Base-by-base conservation (phyloP, 2,329 filamentous ascomycete genomes). In the Chalara sp. region DNA sequence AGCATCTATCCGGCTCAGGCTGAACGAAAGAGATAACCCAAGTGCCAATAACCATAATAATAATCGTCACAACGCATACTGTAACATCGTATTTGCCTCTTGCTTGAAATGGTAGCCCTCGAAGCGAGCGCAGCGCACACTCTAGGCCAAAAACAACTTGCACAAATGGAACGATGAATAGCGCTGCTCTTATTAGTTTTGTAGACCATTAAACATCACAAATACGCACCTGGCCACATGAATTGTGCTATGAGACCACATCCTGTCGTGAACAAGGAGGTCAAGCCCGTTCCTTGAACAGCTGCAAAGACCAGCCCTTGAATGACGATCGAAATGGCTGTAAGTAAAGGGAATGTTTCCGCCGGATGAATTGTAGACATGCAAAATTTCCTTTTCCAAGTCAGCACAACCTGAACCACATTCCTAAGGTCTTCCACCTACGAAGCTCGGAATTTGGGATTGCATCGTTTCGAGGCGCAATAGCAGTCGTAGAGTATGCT, bases 81-180 rank as follows among this genome's bases (percentile, higher is more conserved):
- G 72, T 67, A 30, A 82, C 74, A 35, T 75, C 78, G 75, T 81
- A 86, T 63, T 75, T 81, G 31, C 76, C 72, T 51, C 80, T 75
- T 1, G 75, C 70, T 5, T 76, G 73, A 56, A 87, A 86, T 1
- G 81, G 75, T 44, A 72, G 71, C 44, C 67, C 70, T 56, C 70
- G 73, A 30, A 84, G 63, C 8, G 79, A 76, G 57, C 84, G 73
- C 12, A 80, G 59, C 0, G 79, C 71, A 33, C 78, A 74, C 64
- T 88, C 84, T 52, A 84, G 55, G 11, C 79, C 80, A 57, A 87
- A 86, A 12, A 85, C 72, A 21, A 86, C 61, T 57, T 86, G 83
- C 32, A 83, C 76, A 55, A 77, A 85, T 30, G 83, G 83, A 6
- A 81, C 76, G 48, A 87, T 73, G 59, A 87, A 86, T 35, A 86